Conservation (phyloP, 768 basidiomycete genomes). For the Trametes cingulata region DNA sequence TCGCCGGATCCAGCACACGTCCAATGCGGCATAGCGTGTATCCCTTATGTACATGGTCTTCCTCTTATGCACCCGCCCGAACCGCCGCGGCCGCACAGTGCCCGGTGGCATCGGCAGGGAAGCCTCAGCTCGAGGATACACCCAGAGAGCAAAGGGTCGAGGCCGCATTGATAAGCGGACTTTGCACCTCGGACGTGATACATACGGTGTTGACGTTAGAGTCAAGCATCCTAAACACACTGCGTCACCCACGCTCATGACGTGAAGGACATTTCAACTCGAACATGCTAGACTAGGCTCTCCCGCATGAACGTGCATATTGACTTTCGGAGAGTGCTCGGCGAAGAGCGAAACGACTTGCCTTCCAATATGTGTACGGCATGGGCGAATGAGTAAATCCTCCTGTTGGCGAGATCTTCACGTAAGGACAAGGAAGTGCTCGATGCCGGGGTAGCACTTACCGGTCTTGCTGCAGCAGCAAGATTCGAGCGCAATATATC, state of each 20-base stretch:
- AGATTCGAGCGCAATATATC: background rate
- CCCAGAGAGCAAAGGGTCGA: background rate
- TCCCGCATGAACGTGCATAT: conserved; percentile 3
- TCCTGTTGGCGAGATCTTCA: background rate
- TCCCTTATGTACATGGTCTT: background rate
- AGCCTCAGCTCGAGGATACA: background rate
- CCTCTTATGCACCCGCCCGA: background rate
- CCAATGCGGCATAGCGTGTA: background rate
- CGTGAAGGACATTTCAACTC: background rate
- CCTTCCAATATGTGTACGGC: conserved; percentile 2
- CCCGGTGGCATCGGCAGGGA: conserved; percentile 4
- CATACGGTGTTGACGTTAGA: background rate
- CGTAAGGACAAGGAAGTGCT: background rate
- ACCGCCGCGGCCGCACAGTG: background rate
- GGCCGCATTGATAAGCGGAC: conserved; percentile 4
- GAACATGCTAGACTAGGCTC: background rate
- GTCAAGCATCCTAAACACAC: background rate
- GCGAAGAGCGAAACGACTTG: conserved; percentile 3
- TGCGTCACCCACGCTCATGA: background rate
- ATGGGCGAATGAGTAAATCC: background rate
- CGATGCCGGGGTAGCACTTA: background rate
- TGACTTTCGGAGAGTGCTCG: conserved; percentile 4
- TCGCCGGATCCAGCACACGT: background rate
- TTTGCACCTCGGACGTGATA: background rate
- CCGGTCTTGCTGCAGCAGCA: background rate